phyloP scores from a whole-genome alignment of 164 flowering plant species.

The Brasenia schreberi region DNA sequence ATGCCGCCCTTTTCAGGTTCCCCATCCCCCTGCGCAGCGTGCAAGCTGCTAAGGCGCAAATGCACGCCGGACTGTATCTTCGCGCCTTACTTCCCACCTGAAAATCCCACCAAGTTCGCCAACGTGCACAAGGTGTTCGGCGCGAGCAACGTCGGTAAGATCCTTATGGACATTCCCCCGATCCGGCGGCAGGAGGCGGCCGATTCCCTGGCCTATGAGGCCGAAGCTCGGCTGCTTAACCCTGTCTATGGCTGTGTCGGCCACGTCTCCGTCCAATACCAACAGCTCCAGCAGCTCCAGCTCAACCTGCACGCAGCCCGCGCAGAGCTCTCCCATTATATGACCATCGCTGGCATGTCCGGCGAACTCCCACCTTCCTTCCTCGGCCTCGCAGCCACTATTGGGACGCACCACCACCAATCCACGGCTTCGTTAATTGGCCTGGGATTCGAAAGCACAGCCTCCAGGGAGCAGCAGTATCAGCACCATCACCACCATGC shows the following conservation, averaged over 20 bases:
- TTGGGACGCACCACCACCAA: slow-evolving; percentile 3
- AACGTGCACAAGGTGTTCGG: slow-evolving; percentile 80
- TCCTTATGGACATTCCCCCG: slow-evolving; percentile 46
- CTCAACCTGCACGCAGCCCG: background rate
- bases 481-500: background rate
- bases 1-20: slow-evolving; percentile 14
- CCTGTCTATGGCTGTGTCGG: background rate
- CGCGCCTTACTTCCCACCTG: slow-evolving; percentile 19
- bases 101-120: slow-evolving; percentile 69
- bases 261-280: background rate
- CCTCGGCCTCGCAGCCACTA: slow-evolving; percentile 1
- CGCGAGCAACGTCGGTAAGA: slow-evolving; percentile 83
- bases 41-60: slow-evolving; percentile 12
- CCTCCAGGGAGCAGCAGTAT: slow-evolving; percentile 2
- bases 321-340: background rate
- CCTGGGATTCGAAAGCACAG: slow-evolving; percentile 2
- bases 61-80: slow-evolving; percentile 13
- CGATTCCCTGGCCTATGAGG: background rate
- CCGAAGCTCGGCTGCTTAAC: background rate
- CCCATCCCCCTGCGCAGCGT: slow-evolving; percentile 11
- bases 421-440: slow-evolving; percentile 1
- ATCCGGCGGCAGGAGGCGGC: background rate
- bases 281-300: background rate
- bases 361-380: slow-evolving; percentile 4
- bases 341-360: slow-evolving; percentile 6